Evolutionary conservation across 2,329 filamentous ascomycete species (phyloP), one percentile per base, ranked within the genome.

Genomic region (Colletotrichum spinosum): DNA sequence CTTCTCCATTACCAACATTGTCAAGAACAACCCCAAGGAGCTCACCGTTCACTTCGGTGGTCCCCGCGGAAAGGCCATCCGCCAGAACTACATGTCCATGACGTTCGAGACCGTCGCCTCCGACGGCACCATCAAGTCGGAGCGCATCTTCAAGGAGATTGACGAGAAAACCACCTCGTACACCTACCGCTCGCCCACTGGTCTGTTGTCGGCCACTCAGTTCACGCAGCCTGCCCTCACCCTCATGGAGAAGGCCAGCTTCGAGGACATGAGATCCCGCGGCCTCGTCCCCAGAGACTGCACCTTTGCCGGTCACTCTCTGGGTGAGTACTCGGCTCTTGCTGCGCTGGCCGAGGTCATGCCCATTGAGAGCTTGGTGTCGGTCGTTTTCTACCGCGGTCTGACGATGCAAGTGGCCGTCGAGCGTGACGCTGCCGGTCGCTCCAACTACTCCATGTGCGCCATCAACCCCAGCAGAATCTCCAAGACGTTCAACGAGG

Each of bases 21-120:
- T 99, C 79, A 97, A 94, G 86, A 99, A 98, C 85, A 99, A 99
- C 81, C 96, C 96, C 69, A 97, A 97, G 85, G 96, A 98, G 82
- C 90, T 99, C 60, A 99, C 97, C 6, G 93, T 99, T 70, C 92
- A 99, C 84, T 99, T 99, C 75, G 96, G 97, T 82, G 96, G 96
- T 53, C 94, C 96, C 68, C 92, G 93, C 65, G 96, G 96, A 76
- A 99, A 98, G 83, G 94, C 93, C 55, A 99, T 99, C 72, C 93
- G 96, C 69, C 92, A 97, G 76, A 99, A 99, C 81, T 99, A 99
- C 85, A 98, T 98, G 92, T 90, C 95, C 66, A 99, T 99, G 96
- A 98, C 95, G 52, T 99, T 98, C 80, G 96, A 99, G 84, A 97
- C 95, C n/a, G 94, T 99, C 57, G 92, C 91, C 65, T 83, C 92